Evolutionary conservation across 1,284 basidiomycete genomes (phyloP), one percentile per base, ranked within the genome.

Genomic region (Irpex lacteus): DNA sequence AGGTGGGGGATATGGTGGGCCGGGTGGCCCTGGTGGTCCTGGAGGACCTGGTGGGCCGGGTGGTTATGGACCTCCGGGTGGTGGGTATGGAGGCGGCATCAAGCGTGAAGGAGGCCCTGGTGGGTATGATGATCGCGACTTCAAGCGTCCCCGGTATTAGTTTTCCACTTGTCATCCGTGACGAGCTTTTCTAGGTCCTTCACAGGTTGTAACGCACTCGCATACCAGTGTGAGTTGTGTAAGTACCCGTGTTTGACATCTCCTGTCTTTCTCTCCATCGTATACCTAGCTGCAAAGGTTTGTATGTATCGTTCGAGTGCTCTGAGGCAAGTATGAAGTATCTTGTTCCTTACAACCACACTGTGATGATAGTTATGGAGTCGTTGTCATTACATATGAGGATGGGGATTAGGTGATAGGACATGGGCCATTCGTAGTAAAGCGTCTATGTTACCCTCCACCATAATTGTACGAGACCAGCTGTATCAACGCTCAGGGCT

Each of bases 131-230:
- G 91, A 92, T 76, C 84, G 91, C 68, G 90, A 92, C 68, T 72
- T 83, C 47, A 94, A 94, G 78, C 88, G 92, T 71, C 85, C 88
- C 72, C 85, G 92, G 71, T 92, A 92, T 75, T 92, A 86, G 81
- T 62, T 55, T 44, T 49, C 38, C 56, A n/a, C 44, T 56, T 9
- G 21, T 56, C 34, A 6, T 11, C 32, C 13, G 54, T 32, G 54
- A 56, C 54, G 21, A 7, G 9, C 26, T 56, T 56, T 56, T 56
- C 54, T 56, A 56, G 54, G 54, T 21, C 34, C 19, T 36, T 56
- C 54, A 56, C 54, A 56, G 54, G 54, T 56, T 2, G n/a, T 8
- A 21, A 56, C 54, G 54, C 54, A 56, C 54, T 36, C 54, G 26
- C 54, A 56, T 15, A 21, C 9, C 54, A 56, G 13, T 32, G 52